A percentile compares a stretch with the other conserved stretches of the same genome.
Conservation (phyloP, 805 yeast genomes). For the Cyberlindnera petersonii region DNA sequence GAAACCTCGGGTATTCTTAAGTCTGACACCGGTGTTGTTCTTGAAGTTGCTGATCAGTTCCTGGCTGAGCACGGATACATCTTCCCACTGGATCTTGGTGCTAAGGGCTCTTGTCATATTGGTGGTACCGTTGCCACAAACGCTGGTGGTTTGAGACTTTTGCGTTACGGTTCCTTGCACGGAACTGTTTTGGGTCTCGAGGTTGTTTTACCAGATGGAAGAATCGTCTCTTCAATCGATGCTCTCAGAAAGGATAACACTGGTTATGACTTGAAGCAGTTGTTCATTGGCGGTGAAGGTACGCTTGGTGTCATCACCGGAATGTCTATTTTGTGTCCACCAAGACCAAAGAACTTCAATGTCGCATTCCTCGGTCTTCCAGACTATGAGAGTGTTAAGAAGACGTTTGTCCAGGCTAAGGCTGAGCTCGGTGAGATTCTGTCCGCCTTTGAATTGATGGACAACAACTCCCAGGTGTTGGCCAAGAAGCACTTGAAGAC, state of each 20-base stretch:
- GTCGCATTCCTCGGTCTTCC: slow-evolving; percentile 85
- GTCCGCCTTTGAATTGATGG: slow-evolving; percentile 95
- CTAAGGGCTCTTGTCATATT: slow-evolving; percentile 93
- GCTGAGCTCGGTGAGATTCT: slow-evolving; percentile 76
- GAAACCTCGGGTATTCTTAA: slow-evolving; percentile 78
- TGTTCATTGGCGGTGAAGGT: slow-evolving; percentile 93
- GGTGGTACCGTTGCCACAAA: slow-evolving; percentile 95
- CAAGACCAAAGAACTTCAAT: slow-evolving; percentile 79
- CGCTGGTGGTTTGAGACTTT: slow-evolving; percentile 89
- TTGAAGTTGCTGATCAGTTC: slow-evolving; percentile 78
- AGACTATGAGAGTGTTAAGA: slow-evolving; percentile 77
- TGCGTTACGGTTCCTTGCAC: slow-evolving; percentile 88
- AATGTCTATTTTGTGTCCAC: slow-evolving; percentile 83
- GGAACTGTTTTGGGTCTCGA: slow-evolving; percentile 90
- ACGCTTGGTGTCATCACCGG: slow-evolving; percentile 89
- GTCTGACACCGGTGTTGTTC: slow-evolving; percentile 85
- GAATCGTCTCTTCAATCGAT: slow-evolving; percentile 72
- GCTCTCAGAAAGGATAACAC: slow-evolving; percentile 92
- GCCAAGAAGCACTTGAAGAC: slow-evolving; percentile 57
- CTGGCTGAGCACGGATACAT: slow-evolving; percentile 80
- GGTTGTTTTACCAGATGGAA: slow-evolving; percentile 90
- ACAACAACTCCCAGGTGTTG: slow-evolving; percentile 59
- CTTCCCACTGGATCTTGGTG: slow-evolving; percentile 92
- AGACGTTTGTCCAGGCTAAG: slow-evolving; percentile 75
- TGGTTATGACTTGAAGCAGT: slow-evolving; percentile 88